Percentiles rank a stretch among this genome's conserved stretches.
Evolutionary conservation across 257 asterid genomes (phyloP).

Genomic region (Osmanthus fragrans): DNA sequence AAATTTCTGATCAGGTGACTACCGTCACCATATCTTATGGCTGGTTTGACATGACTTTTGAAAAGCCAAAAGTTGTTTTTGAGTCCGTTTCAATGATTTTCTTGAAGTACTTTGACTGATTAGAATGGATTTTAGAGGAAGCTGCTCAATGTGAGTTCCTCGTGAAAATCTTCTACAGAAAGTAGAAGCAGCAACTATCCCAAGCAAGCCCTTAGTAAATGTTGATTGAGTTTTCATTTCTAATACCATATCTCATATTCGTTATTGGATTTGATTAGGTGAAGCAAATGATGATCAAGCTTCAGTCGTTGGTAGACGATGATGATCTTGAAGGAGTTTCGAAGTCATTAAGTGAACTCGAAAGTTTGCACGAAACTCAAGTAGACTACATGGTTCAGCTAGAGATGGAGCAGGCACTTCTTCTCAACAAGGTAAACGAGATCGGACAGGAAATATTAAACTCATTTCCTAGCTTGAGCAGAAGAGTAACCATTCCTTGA

Average conservation of each 20-base stretch:
- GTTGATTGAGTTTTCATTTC: background rate
- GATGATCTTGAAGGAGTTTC: constrained; percentile 60
- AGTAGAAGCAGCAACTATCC: too few species aligned
- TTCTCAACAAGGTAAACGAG: constrained; percentile 72
- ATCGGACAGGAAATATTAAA: constrained; percentile 88
- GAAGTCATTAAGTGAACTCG: constrained; percentile 59
- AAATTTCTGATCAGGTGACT: constrained; percentile 65
- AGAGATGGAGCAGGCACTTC: constrained; percentile 75
- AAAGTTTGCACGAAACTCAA: constrained; percentile 66
- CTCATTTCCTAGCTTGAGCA: constrained; percentile 44
- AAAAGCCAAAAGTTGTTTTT: too few species aligned
- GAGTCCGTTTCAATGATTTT: too few species aligned
- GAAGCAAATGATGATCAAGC: constrained; percentile 68
- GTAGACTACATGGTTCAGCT: constrained; percentile 74
- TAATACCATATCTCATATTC: background rate
- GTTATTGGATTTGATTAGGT: constrained; percentile 43
- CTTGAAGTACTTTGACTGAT: too few species aligned
- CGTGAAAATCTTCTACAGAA: too few species aligned
- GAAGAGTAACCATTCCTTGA: constrained; percentile 53
- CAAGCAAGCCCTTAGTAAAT: background rate
- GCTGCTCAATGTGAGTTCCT: too few species aligned
- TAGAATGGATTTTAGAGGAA: background rate
- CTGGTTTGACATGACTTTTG: too few species aligned
- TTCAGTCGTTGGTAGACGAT: constrained; percentile 63
- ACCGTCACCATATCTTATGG: background rate